Evolutionary conservation across 2,329 filamentous ascomycete species (phyloP).

Genomic region (Phaeophleospora eucalypticola): DNA sequence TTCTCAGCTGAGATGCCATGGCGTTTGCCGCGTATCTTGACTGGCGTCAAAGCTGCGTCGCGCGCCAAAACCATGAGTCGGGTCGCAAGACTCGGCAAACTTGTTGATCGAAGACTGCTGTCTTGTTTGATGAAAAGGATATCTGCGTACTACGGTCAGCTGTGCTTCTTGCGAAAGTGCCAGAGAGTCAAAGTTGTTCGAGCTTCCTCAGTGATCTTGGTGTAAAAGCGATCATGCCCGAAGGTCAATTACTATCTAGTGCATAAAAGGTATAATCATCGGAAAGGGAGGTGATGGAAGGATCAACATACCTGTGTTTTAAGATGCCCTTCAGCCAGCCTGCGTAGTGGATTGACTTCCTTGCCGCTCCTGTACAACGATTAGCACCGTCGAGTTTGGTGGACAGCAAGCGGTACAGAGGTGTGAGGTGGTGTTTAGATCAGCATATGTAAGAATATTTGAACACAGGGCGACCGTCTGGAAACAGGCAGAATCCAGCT

Average conservation of each 20-base stretch:
- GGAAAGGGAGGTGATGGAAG: conserved; percentile 37
- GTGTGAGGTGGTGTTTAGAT: neutral
- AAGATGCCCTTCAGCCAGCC: neutral
- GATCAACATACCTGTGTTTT: conserved; percentile 8
- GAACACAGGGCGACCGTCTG: neutral
- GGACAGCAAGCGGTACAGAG: neutral
- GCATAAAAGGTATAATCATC: conserved; percentile 61
- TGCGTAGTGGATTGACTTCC: neutral
- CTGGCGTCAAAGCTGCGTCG: conserved; percentile 23
- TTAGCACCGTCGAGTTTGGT: neutral
- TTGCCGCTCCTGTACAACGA: neutral
- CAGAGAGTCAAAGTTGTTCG: no score
- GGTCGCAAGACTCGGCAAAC: no score
- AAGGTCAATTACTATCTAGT: conserved; percentile 53
- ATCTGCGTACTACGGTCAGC: no score
- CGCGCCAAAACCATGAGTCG: conserved; percentile 8
- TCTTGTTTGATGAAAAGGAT: no score
- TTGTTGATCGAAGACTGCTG: no score
- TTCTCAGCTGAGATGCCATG: conserved; percentile 24
- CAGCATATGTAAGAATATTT: conserved; percentile 1
- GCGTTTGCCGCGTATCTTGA: conserved; percentile 34
- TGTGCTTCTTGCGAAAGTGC: no score
- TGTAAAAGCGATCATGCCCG: conserved; percentile 35
- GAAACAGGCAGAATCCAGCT: conserved; percentile 2
- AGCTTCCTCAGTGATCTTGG: conserved; percentile 38